A percentile compares a stretch with the other conserved stretches of the same genome.
Evolutionary conservation across 192 early-diverging fungal species (phyloP).

Genomic region (Coemansia biformis): DNA sequence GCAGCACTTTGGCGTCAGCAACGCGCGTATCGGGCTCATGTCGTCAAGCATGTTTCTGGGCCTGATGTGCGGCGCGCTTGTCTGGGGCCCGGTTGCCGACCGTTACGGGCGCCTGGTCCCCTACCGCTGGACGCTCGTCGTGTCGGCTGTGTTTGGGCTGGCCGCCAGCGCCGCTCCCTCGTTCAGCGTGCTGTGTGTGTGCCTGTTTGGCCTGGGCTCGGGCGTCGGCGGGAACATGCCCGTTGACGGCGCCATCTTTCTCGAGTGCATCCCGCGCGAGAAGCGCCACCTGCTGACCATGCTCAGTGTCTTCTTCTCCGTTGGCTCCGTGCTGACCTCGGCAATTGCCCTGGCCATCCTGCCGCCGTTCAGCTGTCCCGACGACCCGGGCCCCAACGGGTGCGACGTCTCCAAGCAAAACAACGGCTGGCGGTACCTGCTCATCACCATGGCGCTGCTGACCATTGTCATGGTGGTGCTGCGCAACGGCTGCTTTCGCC

Average conservation of each 20-base stretch:
- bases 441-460: conserved; percentile 55
- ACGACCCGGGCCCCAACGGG: conserved; percentile 18
- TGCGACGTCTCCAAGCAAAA: conserved; percentile 61
- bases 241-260: conserved; percentile 71
- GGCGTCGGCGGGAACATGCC: conserved; percentile 67
- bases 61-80: conserved; percentile 74
- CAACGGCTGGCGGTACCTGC: conserved; percentile 74
- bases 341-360: conserved; percentile 60
- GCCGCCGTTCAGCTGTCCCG: conserved; percentile 64
- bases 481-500: conserved; percentile 60
- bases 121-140: conserved; percentile 69
- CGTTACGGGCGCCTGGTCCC: conserved; percentile 66
- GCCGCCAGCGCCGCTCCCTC: conserved; percentile 61
- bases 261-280: conserved; percentile 77
- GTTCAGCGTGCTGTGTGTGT: conserved; percentile 58
- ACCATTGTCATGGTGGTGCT: conserved; percentile 67
- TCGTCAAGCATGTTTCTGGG: conserved; percentile 69
- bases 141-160: conserved; percentile 67
- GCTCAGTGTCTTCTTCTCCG: conserved; percentile 78
- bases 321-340: conserved; percentile 71
- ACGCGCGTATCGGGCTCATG: conserved; percentile 61
- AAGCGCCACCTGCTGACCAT: conserved; percentile 78
- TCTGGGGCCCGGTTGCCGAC: conserved; percentile 78
- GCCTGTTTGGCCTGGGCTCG: conserved; percentile 65
- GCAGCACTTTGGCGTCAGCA: conserved; percentile 64